phyloP scores from a whole-genome alignment of 1,284 basidiomycete genomes.

The Apiotrichum sp. region DNA sequence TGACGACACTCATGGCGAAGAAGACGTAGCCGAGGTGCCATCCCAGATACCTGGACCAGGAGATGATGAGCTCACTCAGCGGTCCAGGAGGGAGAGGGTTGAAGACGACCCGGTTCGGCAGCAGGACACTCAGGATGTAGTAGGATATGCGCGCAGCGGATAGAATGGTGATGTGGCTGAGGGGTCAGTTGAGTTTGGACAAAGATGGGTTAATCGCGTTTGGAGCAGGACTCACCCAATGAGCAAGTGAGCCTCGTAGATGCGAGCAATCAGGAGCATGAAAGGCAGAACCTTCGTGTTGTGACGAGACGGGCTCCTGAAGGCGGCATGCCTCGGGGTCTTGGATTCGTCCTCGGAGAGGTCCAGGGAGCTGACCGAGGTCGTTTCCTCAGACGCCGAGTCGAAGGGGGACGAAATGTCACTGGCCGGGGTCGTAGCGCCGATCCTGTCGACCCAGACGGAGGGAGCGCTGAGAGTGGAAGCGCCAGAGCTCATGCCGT shows the following conservation, averaged over 20 bases:
- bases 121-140: neutral
- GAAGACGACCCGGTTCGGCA: neutral
- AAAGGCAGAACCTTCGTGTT: constrained; percentile 8
- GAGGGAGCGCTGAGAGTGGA: neutral
- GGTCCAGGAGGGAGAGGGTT: neutral
- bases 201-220: too few relatives aligned
- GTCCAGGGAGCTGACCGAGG: constrained; percentile 13
- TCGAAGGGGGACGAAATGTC: constrained; percentile 12
- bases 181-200: too few relatives aligned
- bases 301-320: neutral
- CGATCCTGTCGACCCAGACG: constrained; percentile 1
- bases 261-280: constrained; percentile 15
- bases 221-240: constrained; percentile 15
- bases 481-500: neutral
- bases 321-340: neutral
- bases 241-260: constrained; percentile 41
- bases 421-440: constrained; percentile 7
- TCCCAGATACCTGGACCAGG: constrained; percentile 1
- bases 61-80: neutral
- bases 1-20: constrained; percentile 22
- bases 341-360: constrained; percentile 14
- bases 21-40: constrained; percentile 20
- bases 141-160: constrained; percentile 13
- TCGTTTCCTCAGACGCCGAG: constrained; percentile 10
- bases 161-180: constrained; percentile 19